Base-by-base conservation (phyloP, 495 filamentous ascomycete species). In the Annulohypoxylon bovei region DNA sequence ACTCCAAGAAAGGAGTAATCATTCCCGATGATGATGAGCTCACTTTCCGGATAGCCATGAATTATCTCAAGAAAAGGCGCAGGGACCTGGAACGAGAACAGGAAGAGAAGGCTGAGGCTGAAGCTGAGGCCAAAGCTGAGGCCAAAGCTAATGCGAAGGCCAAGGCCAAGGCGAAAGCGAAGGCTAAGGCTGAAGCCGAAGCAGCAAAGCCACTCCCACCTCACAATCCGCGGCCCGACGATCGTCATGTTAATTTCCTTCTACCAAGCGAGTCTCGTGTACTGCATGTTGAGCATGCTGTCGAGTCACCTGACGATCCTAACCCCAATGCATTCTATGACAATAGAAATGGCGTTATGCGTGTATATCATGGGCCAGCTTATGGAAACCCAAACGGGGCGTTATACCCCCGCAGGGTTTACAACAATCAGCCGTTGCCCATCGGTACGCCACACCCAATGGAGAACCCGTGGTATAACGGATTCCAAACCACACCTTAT, bases 281-380 rank as follows among this genome's bases (percentile, higher is more conserved):
- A 6, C 42, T 86, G 20, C 68, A 81, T 20, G 69, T 83, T 6
- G 84, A 86, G 63, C 82, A 85, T 55, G 67, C 75, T 7, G 59
- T 83, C 6, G 79, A 85, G 37, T 73, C 77, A 23, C 60, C 73
- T n/a, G 53, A 72, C 0, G 82, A 85, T 61, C 81, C 82, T 18
- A 77, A 75, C 0, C 84, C 84, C 18, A 87, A 87, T 65, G 81
- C 84, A 22, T 87, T 84, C 73, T 80, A 81, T 53, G 83, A 86
- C 63, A 59, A 71, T 22, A 68, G 75, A 11, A 76, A 72, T 28
- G 77, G 79, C 9, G 49, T 81, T 18, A 78, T 81, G 57, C 80
- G 82, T 2, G 81, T 86, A 46, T 87, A 85, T 55, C 83, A 87
- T 61, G 84, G 84, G 0, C 79, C 79, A 0, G 56, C 74, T 23